These are phyloP conservation scores for Coemansia sp. DNA, from an alignment of 192 early-diverging fungal species.

Conservation along the genomic window DNA sequence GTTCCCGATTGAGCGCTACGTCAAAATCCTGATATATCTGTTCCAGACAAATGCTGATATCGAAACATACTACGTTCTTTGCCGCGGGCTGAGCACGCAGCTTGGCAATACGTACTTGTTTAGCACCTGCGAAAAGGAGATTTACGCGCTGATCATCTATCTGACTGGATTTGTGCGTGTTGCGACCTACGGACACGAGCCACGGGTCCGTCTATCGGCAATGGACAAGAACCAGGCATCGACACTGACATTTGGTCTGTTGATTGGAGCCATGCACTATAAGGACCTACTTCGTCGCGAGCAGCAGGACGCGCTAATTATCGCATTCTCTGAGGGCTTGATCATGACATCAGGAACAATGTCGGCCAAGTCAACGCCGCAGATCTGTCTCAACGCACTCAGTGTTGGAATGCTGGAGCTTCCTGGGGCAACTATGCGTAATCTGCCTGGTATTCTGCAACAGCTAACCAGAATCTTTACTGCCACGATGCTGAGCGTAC, in stretches of 20 bases:
- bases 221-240: conserved; percentile 24
- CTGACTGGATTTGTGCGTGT: conserved; percentile 63
- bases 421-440: conserved; percentile 71
- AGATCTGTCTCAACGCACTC: conserved; percentile 79
- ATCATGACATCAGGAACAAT: conserved; percentile 23
- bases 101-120: conserved; percentile 75
- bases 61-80: conserved; percentile 67
- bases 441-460: conserved; percentile 64
- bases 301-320: conserved; percentile 70
- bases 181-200: conserved; percentile 23
- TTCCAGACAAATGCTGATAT: conserved; percentile 67
- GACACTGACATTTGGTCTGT: conserved; percentile 26
- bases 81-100: conserved; percentile 65
- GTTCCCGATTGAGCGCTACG: conserved; percentile 59
- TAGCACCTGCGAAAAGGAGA: conserved; percentile 54
- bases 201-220: conserved; percentile 14
- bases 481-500: conserved; percentile 69
- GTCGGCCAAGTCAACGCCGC: conserved; percentile 65
- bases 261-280: conserved; percentile 40
- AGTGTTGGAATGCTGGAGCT: conserved; percentile 78
- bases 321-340: conserved; percentile 72
- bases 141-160: conserved; percentile 58
- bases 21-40: conserved; percentile 57
- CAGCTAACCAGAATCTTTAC: conserved; percentile 84
- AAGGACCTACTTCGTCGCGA: conserved; percentile 60